Evolutionary conservation across 345 rosid species (phyloP).

Genomic region (Arabis alpina): DNA sequence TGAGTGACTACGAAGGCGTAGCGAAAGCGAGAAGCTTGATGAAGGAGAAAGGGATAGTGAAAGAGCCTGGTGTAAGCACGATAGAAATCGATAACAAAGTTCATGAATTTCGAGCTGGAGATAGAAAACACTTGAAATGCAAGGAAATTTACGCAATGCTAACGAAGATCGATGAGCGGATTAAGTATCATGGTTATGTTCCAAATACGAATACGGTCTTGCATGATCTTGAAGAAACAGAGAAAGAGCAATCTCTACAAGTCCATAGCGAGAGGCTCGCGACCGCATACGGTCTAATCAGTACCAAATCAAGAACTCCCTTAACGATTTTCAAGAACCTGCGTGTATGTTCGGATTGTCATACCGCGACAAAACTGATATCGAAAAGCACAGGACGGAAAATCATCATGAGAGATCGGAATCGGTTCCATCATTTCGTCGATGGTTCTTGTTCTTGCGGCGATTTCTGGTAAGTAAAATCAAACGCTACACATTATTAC

Average conservation of each 20-base stretch:
- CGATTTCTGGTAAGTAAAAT: conserved; percentile 61
- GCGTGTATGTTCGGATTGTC: conserved; percentile 72
- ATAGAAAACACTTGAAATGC: conserved; percentile 49
- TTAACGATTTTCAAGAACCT: conserved; percentile 71
- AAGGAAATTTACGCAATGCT: conserved; percentile 57
- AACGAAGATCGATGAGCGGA: conserved; percentile 44
- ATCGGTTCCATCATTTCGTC: conserved; percentile 76
- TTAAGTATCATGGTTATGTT: conserved; percentile 40
- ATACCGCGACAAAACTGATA: conserved; percentile 59
- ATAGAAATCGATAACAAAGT: conserved; percentile 59
- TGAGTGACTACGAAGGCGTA: conserved; percentile 61
- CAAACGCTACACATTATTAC: neutral
- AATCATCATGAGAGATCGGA: conserved; percentile 77
- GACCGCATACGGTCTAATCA: conserved; percentile 67
- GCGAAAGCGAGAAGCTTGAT: conserved; percentile 69
- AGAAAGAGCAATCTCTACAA: conserved; percentile 61
- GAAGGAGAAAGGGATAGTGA: conserved; percentile 63
- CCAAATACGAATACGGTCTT: conserved; percentile 57
- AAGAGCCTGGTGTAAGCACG: conserved; percentile 74
- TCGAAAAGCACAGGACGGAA: conserved; percentile 64
- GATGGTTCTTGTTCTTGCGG: conserved; percentile 76
- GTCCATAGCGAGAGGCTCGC: conserved; percentile 83
- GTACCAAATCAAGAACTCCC: conserved; percentile 55
- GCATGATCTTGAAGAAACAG: conserved; percentile 54
- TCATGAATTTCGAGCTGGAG: conserved; percentile 70